Evolutionary conservation across 1,139 yeast genomes (phyloP).

Genomic region (Taiozyma sp.): DNA sequence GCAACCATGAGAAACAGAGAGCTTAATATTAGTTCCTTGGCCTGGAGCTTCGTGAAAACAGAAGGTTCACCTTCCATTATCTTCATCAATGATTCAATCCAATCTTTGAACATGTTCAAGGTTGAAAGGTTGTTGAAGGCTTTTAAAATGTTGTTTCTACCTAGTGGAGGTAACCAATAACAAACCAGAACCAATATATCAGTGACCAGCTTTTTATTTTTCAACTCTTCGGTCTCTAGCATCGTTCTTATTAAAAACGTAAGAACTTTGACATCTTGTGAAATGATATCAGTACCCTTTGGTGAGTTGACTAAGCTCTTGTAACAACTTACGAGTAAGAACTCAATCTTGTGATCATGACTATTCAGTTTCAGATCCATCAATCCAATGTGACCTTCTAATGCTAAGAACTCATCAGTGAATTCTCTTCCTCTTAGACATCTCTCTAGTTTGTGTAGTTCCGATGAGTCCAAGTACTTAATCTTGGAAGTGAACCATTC

Average conservation of each 20-base stretch:
- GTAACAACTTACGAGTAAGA: constrained; percentile 45
- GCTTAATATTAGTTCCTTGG: constrained; percentile 66
- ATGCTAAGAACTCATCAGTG: constrained; percentile 13
- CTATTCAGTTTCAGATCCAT: constrained; percentile 9
- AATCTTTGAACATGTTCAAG: constrained; percentile 49
- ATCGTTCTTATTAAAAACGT: constrained; percentile 40
- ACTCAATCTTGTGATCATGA: constrained; percentile 40
- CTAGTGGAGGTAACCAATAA: constrained; percentile 38
- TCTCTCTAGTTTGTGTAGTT: constrained; percentile 22
- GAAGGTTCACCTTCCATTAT: constrained; percentile 67
- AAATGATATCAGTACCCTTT: constrained; percentile 44
- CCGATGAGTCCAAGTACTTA: constrained; percentile 10
- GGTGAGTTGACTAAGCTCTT: constrained; percentile 43
- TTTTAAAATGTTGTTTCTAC: constrained; percentile 51
- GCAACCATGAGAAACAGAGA: constrained; percentile 66
- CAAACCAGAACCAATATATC: constrained; percentile 52
- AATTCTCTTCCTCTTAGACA: constrained; percentile 19
- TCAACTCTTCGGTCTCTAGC: constrained; percentile 44
- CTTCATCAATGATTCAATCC: constrained; percentile 59
- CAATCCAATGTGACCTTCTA: constrained; percentile 18
- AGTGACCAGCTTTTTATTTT: constrained; percentile 65
- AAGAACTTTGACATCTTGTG: constrained; percentile 38
- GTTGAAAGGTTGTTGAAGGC: constrained; percentile 57
- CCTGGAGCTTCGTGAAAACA: constrained; percentile 61
- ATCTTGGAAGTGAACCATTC: constrained; percentile 17